A percentile compares a stretch with the other conserved stretches of the same genome.
phyloP scores from a whole-genome alignment of 2,329 filamentous ascomycete species.

The Fusarium staphyleae region DNA sequence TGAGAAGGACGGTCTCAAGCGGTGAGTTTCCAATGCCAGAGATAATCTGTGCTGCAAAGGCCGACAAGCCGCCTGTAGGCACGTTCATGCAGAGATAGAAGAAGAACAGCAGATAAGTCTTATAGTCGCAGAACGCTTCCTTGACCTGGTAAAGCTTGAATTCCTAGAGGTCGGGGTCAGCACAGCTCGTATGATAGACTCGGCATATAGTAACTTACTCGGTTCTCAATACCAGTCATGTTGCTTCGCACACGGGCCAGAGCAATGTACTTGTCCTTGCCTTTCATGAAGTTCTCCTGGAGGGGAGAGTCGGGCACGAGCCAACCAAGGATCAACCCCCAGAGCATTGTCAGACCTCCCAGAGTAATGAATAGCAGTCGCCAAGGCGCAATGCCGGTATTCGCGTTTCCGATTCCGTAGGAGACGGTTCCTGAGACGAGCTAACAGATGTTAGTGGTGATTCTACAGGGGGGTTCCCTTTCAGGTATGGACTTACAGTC shows the following conservation, averaged over 20 bases:
- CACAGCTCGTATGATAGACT: no score
- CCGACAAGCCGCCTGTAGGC: slow-evolving; percentile 42
- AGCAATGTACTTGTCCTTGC: slow-evolving; percentile 43
- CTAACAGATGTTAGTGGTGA: no score
- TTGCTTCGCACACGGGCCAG: slow-evolving; percentile 45
- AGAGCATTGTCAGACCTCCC: slow-evolving; percentile 33
- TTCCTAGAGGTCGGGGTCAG: no score
- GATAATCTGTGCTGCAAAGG: slow-evolving; percentile 52
- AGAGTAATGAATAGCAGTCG: slow-evolving; percentile 43
- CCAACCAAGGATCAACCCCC: slow-evolving; percentile 30
- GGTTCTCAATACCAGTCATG: slow-evolving; percentile 47
- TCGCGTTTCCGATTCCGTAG: slow-evolving; percentile 43
- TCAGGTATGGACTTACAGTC: slow-evolving; percentile 4
- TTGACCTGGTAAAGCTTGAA: slow-evolving; percentile 42
- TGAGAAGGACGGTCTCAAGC: slow-evolving; percentile 20
- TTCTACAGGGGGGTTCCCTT: no score
- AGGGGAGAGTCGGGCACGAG: slow-evolving; percentile 38
- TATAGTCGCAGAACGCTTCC: slow-evolving; percentile 45
- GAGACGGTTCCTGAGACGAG: slow-evolving; percentile 39
- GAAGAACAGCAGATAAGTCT: slow-evolving; percentile 43
- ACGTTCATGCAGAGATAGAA: slow-evolving; percentile 40
- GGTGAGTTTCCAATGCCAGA: slow-evolving; percentile 25
- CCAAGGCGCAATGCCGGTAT: slow-evolving; percentile 34
- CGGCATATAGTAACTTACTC: neutral
- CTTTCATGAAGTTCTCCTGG: slow-evolving; percentile 40